Conservation (phyloP, 2,329 filamentous ascomycete species). For the Xylariaceae sp. region DNA sequence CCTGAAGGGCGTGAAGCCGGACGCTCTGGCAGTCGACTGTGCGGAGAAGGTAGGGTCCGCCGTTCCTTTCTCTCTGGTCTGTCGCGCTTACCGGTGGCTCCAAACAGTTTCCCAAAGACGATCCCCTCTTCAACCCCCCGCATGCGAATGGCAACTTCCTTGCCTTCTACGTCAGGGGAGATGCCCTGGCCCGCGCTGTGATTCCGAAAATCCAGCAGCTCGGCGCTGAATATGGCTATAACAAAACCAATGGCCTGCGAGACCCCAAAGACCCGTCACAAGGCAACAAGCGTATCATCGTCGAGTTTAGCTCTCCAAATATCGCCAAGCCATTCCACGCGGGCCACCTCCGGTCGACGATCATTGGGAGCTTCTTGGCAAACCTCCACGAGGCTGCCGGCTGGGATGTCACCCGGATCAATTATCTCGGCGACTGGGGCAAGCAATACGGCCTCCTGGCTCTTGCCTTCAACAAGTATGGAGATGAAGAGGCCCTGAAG, state of each 20-base stretch:
- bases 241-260: slow-evolving; percentile 50
- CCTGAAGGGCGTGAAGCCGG: slow-evolving; percentile 62
- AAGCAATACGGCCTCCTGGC: slow-evolving; percentile 63
- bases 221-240: slow-evolving; percentile 55
- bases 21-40: slow-evolving; percentile 55
- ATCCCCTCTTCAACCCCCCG: slow-evolving; percentile 63
- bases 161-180: slow-evolving; percentile 73
- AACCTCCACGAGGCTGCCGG: slow-evolving; percentile 62
- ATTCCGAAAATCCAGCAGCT: slow-evolving; percentile 62
- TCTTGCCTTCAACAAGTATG: slow-evolving; percentile 55
- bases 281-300: slow-evolving; percentile 44
- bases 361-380: slow-evolving; percentile 65
- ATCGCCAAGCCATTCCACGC: slow-evolving; percentile 66
- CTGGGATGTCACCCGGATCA: slow-evolving; percentile 64
- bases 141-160: slow-evolving; percentile 61
- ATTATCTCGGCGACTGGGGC: slow-evolving; percentile 75
- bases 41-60: slow-evolving; percentile 48
- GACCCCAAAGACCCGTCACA: slow-evolving; percentile 35
- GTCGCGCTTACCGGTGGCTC: slow-evolving; percentile 1
- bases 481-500: slow-evolving; percentile 54
- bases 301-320: slow-evolving; percentile 71
- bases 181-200: slow-evolving; percentile 55
- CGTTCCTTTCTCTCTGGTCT: slow-evolving; percentile 1
- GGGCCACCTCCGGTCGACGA: slow-evolving; percentile 67
- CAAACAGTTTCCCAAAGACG: slow-evolving; percentile 36